These are phyloP conservation scores for Cupressus sempervirens DNA, from an alignment of 75 land plant genomes.

Conservation along the genomic window DNA sequence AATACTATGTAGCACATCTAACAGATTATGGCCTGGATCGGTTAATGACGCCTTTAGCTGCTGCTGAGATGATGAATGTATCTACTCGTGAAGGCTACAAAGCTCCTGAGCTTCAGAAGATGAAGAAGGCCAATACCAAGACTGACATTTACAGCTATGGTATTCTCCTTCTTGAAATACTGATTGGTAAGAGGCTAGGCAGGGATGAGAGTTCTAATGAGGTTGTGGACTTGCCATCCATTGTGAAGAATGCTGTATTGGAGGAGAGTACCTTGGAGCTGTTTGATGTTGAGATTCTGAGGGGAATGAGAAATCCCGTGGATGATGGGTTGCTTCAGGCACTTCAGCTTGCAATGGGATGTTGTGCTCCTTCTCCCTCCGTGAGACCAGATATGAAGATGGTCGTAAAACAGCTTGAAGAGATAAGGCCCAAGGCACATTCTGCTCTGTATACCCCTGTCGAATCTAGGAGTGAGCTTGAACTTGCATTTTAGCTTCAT, in stretches of 20 bases:
- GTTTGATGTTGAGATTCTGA: slow-evolving; percentile 26
- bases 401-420: slow-evolving; percentile 22
- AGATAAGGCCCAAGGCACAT: slow-evolving; percentile 18
- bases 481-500: slow-evolving; percentile 12
- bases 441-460: slow-evolving; percentile 13
- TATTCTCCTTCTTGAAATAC: slow-evolving; percentile 18
- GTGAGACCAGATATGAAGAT: slow-evolving; percentile 25
- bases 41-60: slow-evolving; percentile 18
- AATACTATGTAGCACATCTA: slow-evolving; percentile 27
- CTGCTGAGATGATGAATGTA: slow-evolving; percentile 17
- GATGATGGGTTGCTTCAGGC: slow-evolving; percentile 25
- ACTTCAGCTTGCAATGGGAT: slow-evolving; percentile 28
- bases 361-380: slow-evolving; percentile 27
- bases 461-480: slow-evolving; percentile 8
- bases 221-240: slow-evolving; percentile 20
- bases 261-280: slow-evolving; percentile 32
- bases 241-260: slow-evolving; percentile 29
- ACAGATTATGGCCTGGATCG: slow-evolving; percentile 28
- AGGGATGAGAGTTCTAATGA: slow-evolving; percentile 3
- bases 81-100: slow-evolving; percentile 28
- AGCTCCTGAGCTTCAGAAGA: slow-evolving; percentile 15
- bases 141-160: slow-evolving; percentile 28
- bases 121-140: slow-evolving; percentile 28
- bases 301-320: slow-evolving; percentile 14
- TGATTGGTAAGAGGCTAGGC: slow-evolving; percentile 19